Conservation (phyloP, 768 basidiomycete genomes). For the Xerocomellus dryophilus region DNA sequence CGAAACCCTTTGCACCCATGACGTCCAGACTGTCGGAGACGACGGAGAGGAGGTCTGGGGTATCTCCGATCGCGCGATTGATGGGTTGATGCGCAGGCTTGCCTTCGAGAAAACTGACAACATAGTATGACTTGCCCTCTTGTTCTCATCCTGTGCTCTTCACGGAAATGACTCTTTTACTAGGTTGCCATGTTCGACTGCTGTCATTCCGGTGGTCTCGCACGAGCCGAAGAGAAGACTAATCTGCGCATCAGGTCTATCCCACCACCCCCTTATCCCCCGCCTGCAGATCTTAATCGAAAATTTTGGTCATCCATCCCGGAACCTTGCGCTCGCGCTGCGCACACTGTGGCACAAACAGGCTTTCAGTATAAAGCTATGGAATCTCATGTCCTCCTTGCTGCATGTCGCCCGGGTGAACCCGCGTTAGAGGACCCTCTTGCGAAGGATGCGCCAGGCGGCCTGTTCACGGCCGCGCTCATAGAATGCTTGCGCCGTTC, state of each 20-base stretch:
- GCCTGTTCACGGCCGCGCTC: constrained; percentile 21
- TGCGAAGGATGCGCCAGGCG: constrained; percentile 5
- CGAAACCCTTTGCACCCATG: constrained; percentile 16
- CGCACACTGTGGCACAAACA: not conserved
- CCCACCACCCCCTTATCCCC: constrained; percentile 9
- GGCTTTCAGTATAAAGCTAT: constrained; percentile 19
- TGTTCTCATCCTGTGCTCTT: not conserved
- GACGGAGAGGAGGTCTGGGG: constrained; percentile 8
- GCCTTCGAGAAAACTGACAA: constrained; percentile 20
- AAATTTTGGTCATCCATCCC: constrained; percentile 6
- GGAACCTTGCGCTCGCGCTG: constrained; percentile 7
- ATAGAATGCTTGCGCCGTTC: constrained; percentile 8
- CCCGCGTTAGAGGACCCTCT: constrained; percentile 10
- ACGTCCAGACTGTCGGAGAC: not conserved
- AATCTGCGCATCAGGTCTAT: constrained; percentile 5
- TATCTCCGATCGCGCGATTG: constrained; percentile 17
- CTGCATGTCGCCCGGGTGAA: constrained; percentile 20
- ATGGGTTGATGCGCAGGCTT: constrained; percentile 12
- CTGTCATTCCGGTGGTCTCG: constrained; percentile 21
- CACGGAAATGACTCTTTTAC: not conserved
- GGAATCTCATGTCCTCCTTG: constrained; percentile 21
- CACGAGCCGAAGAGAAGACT: constrained; percentile 1
- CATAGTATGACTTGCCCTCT: constrained; percentile 5
- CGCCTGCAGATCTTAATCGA: constrained; percentile 12
- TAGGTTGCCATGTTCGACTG: constrained; percentile 22